Conservation (phyloP, 2,329 filamentous ascomycete genomes). For the Magnaporthales sp. region DNA sequence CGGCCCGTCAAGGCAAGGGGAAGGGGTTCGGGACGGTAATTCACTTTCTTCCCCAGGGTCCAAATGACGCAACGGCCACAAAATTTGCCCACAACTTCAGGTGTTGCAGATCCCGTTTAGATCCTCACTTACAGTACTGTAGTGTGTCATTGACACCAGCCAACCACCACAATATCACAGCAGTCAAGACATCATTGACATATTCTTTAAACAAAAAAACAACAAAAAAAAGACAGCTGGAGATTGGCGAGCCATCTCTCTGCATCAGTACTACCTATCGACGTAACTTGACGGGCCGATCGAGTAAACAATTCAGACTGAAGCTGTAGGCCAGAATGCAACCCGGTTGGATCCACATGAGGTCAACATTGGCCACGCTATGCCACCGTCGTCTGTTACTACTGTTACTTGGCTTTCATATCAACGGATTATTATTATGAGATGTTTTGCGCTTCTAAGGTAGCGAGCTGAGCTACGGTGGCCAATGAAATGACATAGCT, state of each 20-base stretch:
- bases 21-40: neutral
- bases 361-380: constrained; percentile 4
- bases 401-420: too few species aligned
- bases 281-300: neutral
- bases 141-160: neutral
- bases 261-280: neutral
- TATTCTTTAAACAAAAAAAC: neutral
- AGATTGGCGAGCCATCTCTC: neutral
- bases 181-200: neutral
- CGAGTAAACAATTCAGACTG: neutral
- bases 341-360: neutral
- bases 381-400: neutral
- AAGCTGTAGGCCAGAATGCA: neutral
- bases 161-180: neutral
- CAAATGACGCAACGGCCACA: neutral
- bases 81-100: neutral
- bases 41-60: neutral
- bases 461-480: neutral
- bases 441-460: neutral
- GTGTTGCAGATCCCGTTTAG: neutral
- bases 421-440: neutral
- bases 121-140: neutral
- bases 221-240: neutral
- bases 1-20: neutral
- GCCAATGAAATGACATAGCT: constrained; percentile 6